Conservation (phyloP, 345 rosid species). For the Raphanus raphanistrum region DNA sequence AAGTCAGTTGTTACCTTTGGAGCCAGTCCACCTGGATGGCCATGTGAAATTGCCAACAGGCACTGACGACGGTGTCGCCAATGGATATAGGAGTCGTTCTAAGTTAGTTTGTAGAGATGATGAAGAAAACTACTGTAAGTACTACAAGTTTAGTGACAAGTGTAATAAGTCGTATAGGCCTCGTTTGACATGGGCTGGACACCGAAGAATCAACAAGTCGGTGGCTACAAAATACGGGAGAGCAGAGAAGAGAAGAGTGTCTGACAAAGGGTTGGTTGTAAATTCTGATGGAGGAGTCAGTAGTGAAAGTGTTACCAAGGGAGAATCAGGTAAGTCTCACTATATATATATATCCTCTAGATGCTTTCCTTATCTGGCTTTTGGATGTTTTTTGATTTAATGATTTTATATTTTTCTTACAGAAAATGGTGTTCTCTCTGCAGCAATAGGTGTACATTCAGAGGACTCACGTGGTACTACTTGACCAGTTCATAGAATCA, state of each 20-base stretch:
- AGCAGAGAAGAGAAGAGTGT: constrained; percentile 70
- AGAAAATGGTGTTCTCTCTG: constrained; percentile 51
- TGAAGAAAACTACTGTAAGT: constrained; percentile 66
- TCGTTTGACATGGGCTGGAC: constrained; percentile 54
- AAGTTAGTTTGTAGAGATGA: constrained; percentile 71
- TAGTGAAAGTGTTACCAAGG: constrained; percentile 75
- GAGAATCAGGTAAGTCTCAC: constrained; percentile 48
- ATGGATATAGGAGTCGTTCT: constrained; percentile 47
- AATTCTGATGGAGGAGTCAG: constrained; percentile 77
- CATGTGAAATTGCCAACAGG: constrained; percentile 41
- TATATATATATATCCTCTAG: neutral
- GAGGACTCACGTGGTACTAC: constrained; percentile 80
- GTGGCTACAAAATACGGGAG: no score
- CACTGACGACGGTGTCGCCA: constrained; percentile 34
- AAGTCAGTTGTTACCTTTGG: constrained; percentile 31
- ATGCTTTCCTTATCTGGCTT: constrained; percentile 9
- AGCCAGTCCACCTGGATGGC: constrained; percentile 38
- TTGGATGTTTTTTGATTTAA: constrained; percentile 22
- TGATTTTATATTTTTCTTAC: constrained; percentile 30
- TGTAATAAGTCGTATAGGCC: constrained; percentile 62
- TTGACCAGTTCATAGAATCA: constrained; percentile 22
- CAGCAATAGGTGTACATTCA: constrained; percentile 46
- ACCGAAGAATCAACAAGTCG: constrained; percentile 54
- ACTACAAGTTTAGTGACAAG: constrained; percentile 48
- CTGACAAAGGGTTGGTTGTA: constrained; percentile 49